These are phyloP conservation scores for Blepharisma japonicum DNA, from an alignment of 73 alveolate species.

Conservation along the genomic window DNA sequence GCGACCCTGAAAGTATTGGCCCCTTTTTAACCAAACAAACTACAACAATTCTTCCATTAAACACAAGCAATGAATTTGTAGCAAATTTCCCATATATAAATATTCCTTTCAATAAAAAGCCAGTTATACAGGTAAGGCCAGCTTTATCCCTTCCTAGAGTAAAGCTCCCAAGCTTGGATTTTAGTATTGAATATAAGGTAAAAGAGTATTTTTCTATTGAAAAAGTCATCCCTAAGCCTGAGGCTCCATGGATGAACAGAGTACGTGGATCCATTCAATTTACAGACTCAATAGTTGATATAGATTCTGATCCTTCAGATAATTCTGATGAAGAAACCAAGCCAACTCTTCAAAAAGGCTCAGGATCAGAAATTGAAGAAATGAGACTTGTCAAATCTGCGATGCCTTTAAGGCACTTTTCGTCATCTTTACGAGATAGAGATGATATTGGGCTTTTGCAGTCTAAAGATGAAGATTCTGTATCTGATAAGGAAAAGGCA, in stretches of 20 bases:
- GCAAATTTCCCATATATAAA: background rate
- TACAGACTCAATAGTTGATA: conserved; percentile 7
- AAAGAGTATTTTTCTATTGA: background rate
- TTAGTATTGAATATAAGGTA: background rate
- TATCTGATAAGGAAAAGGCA: no score
- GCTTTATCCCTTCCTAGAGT: conserved; percentile 17
- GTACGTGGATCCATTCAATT: conserved; percentile 9
- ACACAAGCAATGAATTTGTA: conserved; percentile 14
- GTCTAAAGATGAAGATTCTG: no score
- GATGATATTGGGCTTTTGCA: no score
- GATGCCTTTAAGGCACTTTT: conserved; percentile 26
- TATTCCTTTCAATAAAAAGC: background rate
- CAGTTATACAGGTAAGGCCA: conserved; percentile 18
- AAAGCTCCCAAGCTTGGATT: background rate
- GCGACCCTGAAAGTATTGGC: conserved; percentile 7
- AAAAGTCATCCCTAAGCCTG: conserved; percentile 17
- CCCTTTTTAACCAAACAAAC: background rate
- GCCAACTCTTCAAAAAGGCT: background rate
- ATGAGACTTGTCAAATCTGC: background rate
- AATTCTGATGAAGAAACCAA: background rate
- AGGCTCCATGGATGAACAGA: conserved; percentile 23
- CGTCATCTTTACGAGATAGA: background rate
- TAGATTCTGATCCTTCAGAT: conserved; percentile 15
- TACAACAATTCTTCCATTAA: background rate
- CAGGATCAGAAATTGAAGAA: background rate